Conservation (phyloP, 768 basidiomycete genomes). For the Leccinum fibrillosum region DNA sequence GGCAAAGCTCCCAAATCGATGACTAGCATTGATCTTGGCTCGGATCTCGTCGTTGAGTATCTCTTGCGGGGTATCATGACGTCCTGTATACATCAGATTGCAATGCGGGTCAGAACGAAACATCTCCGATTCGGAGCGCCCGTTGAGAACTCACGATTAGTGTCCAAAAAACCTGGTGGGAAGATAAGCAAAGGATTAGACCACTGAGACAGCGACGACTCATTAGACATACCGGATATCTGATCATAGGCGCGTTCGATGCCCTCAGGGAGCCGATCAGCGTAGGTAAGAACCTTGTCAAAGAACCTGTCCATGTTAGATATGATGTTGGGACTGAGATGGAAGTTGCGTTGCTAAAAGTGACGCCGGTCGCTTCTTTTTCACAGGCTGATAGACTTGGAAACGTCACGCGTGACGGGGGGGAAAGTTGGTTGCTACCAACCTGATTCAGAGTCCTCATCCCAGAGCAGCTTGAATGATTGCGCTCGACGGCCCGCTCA, state of each 20-base stretch:
- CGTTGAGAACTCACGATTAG: slow-evolving; percentile 29
- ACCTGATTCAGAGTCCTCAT: too few species aligned
- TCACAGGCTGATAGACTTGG: too few species aligned
- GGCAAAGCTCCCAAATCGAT: slow-evolving; percentile 88
- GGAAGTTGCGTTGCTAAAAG: too few species aligned
- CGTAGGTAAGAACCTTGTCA: slow-evolving; percentile 33
- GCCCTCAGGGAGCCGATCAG: slow-evolving; percentile 38
- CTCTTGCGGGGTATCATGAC: slow-evolving; percentile 78
- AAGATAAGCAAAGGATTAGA: neutral
- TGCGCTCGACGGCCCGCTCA: too few species aligned
- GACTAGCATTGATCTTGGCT: slow-evolving; percentile 68
- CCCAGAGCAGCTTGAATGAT: too few species aligned
- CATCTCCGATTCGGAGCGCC: neutral
- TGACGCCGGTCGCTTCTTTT: too few species aligned
- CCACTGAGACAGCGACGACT: neutral
- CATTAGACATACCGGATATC: slow-evolving; percentile 31
- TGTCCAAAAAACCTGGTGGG: slow-evolving; percentile 31
- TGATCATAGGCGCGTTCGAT: slow-evolving; percentile 35
- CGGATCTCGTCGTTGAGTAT: slow-evolving; percentile 67
- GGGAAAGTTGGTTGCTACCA: too few species aligned
- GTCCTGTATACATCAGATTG: slow-evolving; percentile 31
- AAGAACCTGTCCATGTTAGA: slow-evolving; percentile 25
- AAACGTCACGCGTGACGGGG: too few species aligned
- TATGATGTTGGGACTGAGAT: too few species aligned
- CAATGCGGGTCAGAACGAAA: slow-evolving; percentile 1